A percentile compares a stretch with the other conserved stretches of the same genome.
Evolutionary conservation across 352 stramenopile species (phyloP).

Genomic region (Phytophthora kernoviae): DNA sequence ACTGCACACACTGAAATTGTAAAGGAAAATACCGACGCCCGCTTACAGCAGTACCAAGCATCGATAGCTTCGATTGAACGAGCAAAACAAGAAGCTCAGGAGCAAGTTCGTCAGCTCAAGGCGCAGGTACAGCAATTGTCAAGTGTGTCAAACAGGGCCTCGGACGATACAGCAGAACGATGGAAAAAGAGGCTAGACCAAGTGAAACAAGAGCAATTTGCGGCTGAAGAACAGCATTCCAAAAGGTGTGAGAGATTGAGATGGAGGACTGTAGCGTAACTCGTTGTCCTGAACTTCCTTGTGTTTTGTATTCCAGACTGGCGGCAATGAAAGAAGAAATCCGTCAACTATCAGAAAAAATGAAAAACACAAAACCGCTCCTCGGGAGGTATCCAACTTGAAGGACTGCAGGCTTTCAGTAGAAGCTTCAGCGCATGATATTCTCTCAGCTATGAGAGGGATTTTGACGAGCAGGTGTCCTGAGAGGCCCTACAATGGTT

Average conservation of each 20-base stretch:
- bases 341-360: conserved; percentile 20
- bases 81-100: conserved; percentile 50
- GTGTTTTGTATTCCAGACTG: conserved; percentile 27
- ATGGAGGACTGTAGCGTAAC: too few relatives aligned
- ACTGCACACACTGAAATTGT: not conserved
- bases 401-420: conserved; percentile 51
- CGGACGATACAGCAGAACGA: conserved; percentile 37
- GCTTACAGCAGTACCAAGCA: conserved; percentile 29
- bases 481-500: conserved; percentile 71
- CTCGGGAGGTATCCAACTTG: conserved; percentile 41
- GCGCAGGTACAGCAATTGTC: conserved; percentile 48
- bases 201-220: conserved; percentile 50
- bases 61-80: conserved; percentile 34
- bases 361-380: conserved; percentile 23
- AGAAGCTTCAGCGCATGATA: conserved; percentile 60
- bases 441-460: conserved; percentile 71
- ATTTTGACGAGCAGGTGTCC: conserved; percentile 63
- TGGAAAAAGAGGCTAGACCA: conserved; percentile 70
- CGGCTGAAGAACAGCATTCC: conserved; percentile 44
- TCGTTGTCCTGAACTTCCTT: not conserved
- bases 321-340: conserved; percentile 34
- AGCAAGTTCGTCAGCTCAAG: conserved; percentile 53
- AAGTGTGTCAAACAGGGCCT: conserved; percentile 11
- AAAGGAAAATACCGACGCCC: conserved; percentile 17
- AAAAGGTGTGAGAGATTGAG: conserved; percentile 26